Percentiles rank a stretch among this genome's conserved stretches.
Conservation (phyloP, 495 filamentous ascomycete genomes). For the Neurospora sp. region DNA sequence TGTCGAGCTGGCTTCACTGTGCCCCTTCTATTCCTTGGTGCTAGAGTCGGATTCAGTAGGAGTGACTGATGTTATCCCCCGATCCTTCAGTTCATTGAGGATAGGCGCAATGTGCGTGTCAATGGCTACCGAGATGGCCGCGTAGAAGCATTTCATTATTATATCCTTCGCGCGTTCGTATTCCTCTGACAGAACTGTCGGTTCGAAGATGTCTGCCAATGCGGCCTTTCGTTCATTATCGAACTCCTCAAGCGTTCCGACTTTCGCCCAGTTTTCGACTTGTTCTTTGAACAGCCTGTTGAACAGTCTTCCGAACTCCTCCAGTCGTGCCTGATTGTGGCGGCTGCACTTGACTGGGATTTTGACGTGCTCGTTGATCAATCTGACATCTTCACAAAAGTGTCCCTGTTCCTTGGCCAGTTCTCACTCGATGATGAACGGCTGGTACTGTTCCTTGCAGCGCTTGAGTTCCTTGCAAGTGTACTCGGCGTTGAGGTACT, state of each 20-base stretch:
- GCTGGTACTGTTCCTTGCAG: background rate
- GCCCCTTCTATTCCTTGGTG: background rate
- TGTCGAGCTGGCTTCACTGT: background rate
- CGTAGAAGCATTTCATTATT: background rate
- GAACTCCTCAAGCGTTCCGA: background rate
- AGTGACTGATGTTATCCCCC: background rate
- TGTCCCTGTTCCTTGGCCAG: background rate
- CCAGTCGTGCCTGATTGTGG: background rate
- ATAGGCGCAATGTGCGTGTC: background rate
- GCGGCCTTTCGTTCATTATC: background rate
- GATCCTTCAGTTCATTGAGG: background rate
- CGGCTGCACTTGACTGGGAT: background rate
- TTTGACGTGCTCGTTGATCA: background rate
- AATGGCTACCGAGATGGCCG: background rate
- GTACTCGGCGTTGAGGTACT: background rate
- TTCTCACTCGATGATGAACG: background rate
- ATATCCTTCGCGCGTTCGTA: background rate
- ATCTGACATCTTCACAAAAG: background rate
- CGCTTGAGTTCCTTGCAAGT: background rate
- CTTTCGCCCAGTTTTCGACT: background rate
- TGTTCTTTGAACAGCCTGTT: background rate
- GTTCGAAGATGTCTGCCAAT: background rate
- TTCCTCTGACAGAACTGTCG: background rate
- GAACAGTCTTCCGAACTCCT: background rate
- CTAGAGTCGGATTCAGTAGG: background rate